These are phyloP conservation scores for Eucalyptus caleyi DNA, from an alignment of 345 rosid species.

Conservation along the genomic window DNA sequence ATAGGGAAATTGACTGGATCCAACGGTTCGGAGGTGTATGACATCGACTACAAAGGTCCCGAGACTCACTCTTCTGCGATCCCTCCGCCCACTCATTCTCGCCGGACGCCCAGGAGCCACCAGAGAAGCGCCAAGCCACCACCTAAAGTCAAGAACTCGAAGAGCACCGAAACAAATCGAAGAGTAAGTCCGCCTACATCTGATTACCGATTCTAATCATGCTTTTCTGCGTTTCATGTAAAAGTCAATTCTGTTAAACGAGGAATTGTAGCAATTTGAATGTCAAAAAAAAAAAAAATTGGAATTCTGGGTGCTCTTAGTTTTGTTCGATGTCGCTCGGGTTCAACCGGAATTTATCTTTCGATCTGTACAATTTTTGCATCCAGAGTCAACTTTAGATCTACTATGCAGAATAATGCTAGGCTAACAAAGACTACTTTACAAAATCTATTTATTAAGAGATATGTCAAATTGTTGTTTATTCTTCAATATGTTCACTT, in stretches of 20 bases:
- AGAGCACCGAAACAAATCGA: not conserved
- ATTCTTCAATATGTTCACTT: not conserved
- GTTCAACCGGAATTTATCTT: not conserved
- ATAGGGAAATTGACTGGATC: not conserved
- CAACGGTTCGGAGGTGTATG: not conserved
- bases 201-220: not conserved
- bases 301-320: not conserved
- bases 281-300: not conserved
- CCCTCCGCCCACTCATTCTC: not conserved
- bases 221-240: not conserved
- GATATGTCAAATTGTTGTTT: not conserved
- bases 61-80: constrained; percentile 9
- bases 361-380: not conserved
- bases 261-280: not conserved
- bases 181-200: not conserved
- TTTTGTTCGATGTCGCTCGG: not conserved
- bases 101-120: not conserved
- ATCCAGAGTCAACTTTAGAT: not conserved
- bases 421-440: not conserved
- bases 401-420: not conserved
- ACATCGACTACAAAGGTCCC: constrained; percentile 15
- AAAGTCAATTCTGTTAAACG: not conserved
- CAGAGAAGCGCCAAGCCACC: not conserved
- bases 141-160: not conserved
- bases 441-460: not conserved